phyloP scores from a whole-genome alignment of 2,329 filamentous ascomycete genomes.

The Plenodomus biglobosus region DNA sequence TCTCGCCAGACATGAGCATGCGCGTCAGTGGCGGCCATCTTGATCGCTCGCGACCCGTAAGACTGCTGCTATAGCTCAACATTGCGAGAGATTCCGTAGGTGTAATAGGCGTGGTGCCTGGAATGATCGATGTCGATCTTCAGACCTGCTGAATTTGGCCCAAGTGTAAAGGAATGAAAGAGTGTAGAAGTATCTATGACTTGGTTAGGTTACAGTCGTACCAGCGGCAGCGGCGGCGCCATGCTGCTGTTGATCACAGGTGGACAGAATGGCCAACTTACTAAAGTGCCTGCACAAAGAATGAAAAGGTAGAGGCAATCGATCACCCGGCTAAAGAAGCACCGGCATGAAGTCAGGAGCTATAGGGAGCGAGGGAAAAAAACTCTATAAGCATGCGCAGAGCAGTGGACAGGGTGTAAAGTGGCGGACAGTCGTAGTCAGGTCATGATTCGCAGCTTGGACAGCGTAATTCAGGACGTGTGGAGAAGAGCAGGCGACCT shows the following conservation, averaged over 20 bases:
- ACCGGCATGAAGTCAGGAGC: slow-evolving; percentile 43
- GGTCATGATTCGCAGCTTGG: slow-evolving; percentile 33
- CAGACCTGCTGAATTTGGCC: slow-evolving; percentile 46
- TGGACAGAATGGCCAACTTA: slow-evolving; percentile 23
- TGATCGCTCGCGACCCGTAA: slow-evolving; percentile 62
- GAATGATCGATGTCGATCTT: slow-evolving; percentile 35
- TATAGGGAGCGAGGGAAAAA: slow-evolving; percentile 36
- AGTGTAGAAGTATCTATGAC: slow-evolving; percentile 35
- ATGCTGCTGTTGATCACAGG: slow-evolving; percentile 10
- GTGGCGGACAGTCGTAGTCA: slow-evolving; percentile 19
- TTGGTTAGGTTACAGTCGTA: slow-evolving; percentile 17
- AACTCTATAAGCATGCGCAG: slow-evolving; percentile 43
- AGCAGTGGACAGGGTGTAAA: slow-evolving; percentile 16
- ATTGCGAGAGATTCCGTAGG: slow-evolving; percentile 14
- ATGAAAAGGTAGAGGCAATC: slow-evolving; percentile 34
- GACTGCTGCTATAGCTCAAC: slow-evolving; percentile 40
- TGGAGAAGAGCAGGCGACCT: slow-evolving; percentile 28
- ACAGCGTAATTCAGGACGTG: slow-evolving; percentile 28
- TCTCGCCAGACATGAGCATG: slow-evolving; percentile 80
- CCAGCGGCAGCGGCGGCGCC: slow-evolving; percentile 3
- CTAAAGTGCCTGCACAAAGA: slow-evolving; percentile 46
- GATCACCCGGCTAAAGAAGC: slow-evolving; percentile 42
- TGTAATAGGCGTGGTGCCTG: slow-evolving; percentile 15
- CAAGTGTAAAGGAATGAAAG: slow-evolving; percentile 29
- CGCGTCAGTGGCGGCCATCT: slow-evolving; percentile 81